Evolutionary conservation across 2,329 filamentous ascomycete species (phyloP).

Genomic region (Furcasterigmium furcatum): DNA sequence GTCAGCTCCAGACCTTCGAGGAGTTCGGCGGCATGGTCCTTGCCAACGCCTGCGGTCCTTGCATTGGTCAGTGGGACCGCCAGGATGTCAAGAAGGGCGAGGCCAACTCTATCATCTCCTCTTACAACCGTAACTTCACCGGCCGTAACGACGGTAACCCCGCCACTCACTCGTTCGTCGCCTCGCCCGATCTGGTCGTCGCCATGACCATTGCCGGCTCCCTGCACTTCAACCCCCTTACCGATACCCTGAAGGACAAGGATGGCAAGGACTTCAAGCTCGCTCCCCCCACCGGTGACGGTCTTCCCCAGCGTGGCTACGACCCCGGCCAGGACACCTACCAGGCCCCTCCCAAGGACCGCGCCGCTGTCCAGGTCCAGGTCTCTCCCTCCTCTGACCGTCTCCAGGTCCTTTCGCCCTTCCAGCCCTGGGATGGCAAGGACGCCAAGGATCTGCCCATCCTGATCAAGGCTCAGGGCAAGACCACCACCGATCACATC

Average conservation of each 20-base stretch:
- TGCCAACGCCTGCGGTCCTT: conserved; percentile 91
- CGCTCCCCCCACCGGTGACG: conserved; percentile 72
- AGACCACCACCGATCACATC: conserved; percentile 97
- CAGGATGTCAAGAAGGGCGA: conserved; percentile 91
- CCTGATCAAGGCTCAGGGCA: conserved; percentile 93
- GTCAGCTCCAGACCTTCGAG: conserved; percentile 90
- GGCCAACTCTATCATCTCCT: conserved; percentile 95
- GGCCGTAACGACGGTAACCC: conserved; percentile 96
- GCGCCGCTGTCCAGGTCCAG: conserved; percentile 67
- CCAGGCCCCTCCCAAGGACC: conserved; percentile 87
- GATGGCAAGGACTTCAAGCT: conserved; percentile 96
- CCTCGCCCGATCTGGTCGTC: conserved; percentile 85
- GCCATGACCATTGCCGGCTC: conserved; percentile 81
- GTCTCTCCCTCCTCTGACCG: conserved; percentile 90
- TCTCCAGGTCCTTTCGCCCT: conserved; percentile 87
- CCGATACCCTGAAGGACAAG: conserved; percentile 88
- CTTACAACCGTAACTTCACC: conserved; percentile 99
- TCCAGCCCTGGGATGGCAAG: conserved; percentile 88
- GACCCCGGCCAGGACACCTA: conserved; percentile 92
- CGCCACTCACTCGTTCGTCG: conserved; percentile 89
- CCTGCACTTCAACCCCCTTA: conserved; percentile 92
- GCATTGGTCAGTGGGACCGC: conserved; percentile 95
- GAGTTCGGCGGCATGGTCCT: conserved; percentile 94
- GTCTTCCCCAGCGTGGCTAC: conserved; percentile 78
- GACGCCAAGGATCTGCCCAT: conserved; percentile 82